Percentiles rank a stretch among this genome's conserved stretches.
phyloP scores from a whole-genome alignment of 2,329 filamentous ascomycete species.

The Nannizzia gypsea region DNA sequence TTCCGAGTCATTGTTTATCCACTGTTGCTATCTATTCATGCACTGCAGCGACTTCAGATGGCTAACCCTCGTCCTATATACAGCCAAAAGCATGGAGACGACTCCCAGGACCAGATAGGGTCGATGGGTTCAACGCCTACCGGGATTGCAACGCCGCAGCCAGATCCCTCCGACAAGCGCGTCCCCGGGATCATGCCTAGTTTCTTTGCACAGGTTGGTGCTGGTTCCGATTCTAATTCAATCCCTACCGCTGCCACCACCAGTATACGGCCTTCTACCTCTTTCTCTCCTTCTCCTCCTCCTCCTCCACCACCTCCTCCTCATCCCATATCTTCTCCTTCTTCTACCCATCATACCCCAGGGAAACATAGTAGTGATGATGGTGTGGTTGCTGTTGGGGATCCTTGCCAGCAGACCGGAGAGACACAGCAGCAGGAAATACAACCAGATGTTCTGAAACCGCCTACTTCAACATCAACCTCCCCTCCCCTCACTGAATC shows the following conservation, averaged over 20 bases:
- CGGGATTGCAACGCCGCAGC: constrained; percentile 83
- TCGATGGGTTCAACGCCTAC: constrained; percentile 76
- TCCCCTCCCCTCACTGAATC: constrained; percentile 28
- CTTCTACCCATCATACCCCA: not conserved
- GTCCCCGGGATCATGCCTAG: constrained; percentile 86
- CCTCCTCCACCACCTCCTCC: not conserved
- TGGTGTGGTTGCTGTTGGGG: not conserved
- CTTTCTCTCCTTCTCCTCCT: constrained; percentile 18
- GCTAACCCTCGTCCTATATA: constrained; percentile 19
- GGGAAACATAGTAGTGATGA: not conserved
- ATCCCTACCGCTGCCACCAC: constrained; percentile 28
- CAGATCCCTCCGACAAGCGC: constrained; percentile 88
- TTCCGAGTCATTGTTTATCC: not conserved
- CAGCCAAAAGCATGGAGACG: constrained; percentile 27
- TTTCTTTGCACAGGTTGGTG: constrained; percentile 99
- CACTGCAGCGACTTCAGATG: constrained; percentile 5
- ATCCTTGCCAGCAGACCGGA: not conserved
- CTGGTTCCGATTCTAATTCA: constrained; percentile 60
- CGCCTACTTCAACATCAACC: not conserved
- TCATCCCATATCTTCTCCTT: not conserved
- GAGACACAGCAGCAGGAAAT: not conserved
- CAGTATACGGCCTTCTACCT: constrained; percentile 27
- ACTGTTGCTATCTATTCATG: no score
- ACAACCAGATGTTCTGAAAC: not conserved
- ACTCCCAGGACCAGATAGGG: constrained; percentile 31